Evolutionary conservation across 179 eudicot genomes (phyloP), one percentile per base, ranked within the genome.

Genomic region (Actinidia arguta): DNA sequence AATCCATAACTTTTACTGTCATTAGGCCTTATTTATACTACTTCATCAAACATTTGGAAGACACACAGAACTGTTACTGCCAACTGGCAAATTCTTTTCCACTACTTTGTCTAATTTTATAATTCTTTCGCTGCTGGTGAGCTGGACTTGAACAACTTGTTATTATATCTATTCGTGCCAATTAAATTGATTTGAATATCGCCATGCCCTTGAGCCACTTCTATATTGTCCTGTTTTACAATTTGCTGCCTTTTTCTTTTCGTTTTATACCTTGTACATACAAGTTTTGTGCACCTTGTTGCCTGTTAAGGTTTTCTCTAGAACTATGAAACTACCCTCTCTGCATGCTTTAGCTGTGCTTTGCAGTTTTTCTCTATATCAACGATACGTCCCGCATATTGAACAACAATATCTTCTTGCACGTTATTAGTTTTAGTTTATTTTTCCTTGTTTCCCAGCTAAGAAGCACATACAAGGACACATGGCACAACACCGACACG

Each of bases 181-280:
- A 58, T 80, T 86, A 64, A 68, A 63, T 63, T 24, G 31, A 63
- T 22, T 63, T 63, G 69, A 63, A 22, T 22, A 63, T 63, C 39
- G 12, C 39, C 39, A 11, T 39, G 42, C 42, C 42, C 42, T 39
- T 39, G 42, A 39, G 42, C 42, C 42, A 39, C 42, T 39, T 39
- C 42, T 39, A 39, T 39, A 1, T 39, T 39, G 4, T 39, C 4
- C 42, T 39, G 42, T 39, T 39, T 39, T 39, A 39, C 42, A 39
- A 39, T 39, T 39, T 22, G 12, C 11, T 61, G 67, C 7, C 31
- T n/a, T 61, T 61, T 22, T 8, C 12, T n/a, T 61, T 13, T n/a
- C 67, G 24, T n/a, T n/a, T n/a, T 67, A 14, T 36, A 13, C 0
- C 42, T 64, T 36, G 50, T 39, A 20, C 18, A 4, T 42, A 13